Percentiles rank a stretch among this genome's conserved stretches.
Evolutionary conservation across 495 filamentous ascomycete species (phyloP).

Genomic region (Rhizodiscina lignyota): DNA sequence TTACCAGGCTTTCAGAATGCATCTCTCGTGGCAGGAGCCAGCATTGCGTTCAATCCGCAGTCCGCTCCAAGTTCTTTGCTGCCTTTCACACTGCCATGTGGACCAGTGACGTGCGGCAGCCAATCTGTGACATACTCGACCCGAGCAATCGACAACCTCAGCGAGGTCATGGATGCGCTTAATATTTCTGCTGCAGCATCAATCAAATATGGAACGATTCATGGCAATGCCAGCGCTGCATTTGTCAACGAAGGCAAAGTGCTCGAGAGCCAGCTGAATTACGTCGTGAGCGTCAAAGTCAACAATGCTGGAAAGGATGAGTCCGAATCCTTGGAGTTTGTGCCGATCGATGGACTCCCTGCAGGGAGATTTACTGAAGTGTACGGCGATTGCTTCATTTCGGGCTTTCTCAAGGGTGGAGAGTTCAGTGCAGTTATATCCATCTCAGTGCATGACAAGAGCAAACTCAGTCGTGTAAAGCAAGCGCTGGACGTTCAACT

Average conservation of each 20-base stretch:
- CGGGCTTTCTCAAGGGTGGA: conserved; percentile 22
- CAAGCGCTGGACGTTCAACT: conserved; percentile 19
- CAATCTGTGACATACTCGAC: conserved; percentile 21
- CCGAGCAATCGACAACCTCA: conserved; percentile 18
- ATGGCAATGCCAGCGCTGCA: conserved; percentile 18
- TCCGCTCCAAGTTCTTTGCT: neutral
- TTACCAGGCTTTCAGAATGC: neutral
- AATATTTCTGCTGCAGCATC: conserved; percentile 19
- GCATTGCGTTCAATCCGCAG: neutral
- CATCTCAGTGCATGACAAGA: conserved; percentile 19
- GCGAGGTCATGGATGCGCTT: conserved; percentile 21
- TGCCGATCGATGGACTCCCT: conserved; percentile 14
- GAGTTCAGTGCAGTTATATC: conserved; percentile 21
- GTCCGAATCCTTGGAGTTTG: conserved; percentile 14
- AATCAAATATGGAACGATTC: conserved; percentile 22
- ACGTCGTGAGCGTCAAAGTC: conserved; percentile 22
- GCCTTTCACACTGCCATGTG: conserved; percentile 8
- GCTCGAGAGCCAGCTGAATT: conserved; percentile 22
- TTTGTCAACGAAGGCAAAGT: conserved; percentile 22
- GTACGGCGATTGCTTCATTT: conserved; percentile 22
- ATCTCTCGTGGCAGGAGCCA: neutral
- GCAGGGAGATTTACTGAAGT: conserved; percentile 18
- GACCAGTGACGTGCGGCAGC: conserved; percentile 7
- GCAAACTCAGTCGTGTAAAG: conserved; percentile 15
- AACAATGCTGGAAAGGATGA: conserved; percentile 16